These are phyloP conservation scores for Suillus alpinus DNA, from an alignment of 768 basidiomycete species.

Conservation along the genomic window DNA sequence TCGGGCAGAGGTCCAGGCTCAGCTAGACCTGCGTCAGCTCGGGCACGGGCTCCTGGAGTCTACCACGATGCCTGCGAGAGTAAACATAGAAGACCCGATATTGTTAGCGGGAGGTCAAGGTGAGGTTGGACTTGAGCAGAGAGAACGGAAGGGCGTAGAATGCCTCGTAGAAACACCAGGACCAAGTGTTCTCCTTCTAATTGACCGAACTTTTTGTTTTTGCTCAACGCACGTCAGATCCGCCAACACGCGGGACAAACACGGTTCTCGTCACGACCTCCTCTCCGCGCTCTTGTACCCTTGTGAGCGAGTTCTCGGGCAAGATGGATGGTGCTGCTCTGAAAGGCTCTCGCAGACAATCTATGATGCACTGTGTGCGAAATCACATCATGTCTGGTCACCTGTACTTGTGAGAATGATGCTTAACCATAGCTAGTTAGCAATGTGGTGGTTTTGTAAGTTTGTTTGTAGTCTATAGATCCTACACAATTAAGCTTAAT, in stretches of 20 bases:
- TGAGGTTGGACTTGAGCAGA: neutral
- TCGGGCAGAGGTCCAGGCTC: constrained; percentile 59
- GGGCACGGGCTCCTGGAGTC: constrained; percentile 44
- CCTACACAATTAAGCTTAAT: too few species aligned
- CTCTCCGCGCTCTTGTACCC: constrained; percentile 68
- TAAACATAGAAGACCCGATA: constrained; percentile 41
- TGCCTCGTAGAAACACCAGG: constrained; percentile 69
- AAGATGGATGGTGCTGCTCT: constrained; percentile 53
- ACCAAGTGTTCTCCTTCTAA: constrained; percentile 41
- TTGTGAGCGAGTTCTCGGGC: constrained; percentile 79
- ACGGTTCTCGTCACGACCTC: constrained; percentile 86
- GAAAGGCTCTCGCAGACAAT: constrained; percentile 60
- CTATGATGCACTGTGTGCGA: too few species aligned
- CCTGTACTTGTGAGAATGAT: too few species aligned
- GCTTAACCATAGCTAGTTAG: too few species aligned
- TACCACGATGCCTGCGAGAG: constrained; percentile 50
- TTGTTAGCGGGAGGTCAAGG: constrained; percentile 11
- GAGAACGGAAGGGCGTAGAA: constrained; percentile 33
- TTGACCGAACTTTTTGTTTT: neutral
- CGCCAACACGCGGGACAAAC: constrained; percentile 55
- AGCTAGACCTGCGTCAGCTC: constrained; percentile 39
- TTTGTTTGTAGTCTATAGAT: too few species aligned
- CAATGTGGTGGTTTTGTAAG: too few species aligned
- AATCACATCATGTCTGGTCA: too few species aligned
- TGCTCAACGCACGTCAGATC: neutral